Conservation (phyloP, 2,329 filamentous ascomycete genomes). For the Septoria petroselini region DNA sequence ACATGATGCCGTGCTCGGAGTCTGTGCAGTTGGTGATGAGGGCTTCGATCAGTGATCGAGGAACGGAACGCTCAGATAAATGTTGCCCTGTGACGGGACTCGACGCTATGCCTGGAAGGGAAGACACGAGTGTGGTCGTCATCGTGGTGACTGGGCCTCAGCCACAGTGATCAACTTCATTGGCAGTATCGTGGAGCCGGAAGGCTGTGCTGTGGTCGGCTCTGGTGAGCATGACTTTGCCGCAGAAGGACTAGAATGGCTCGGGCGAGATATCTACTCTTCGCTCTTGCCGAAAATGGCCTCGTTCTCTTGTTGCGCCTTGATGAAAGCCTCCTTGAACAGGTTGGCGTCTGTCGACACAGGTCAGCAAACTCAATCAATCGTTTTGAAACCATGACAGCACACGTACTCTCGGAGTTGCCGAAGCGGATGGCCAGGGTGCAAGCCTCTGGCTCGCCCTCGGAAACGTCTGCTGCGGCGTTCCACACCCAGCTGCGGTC, state of each 20-base stretch:
- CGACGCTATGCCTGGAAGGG: neutral
- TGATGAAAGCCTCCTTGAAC: constrained; percentile 97
- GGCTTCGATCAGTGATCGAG: constrained; percentile 16
- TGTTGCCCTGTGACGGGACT: constrained; percentile 16
- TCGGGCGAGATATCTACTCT: constrained; percentile 12
- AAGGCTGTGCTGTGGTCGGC: neutral
- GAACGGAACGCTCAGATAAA: constrained; percentile 32
- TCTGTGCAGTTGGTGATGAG: constrained; percentile 25
- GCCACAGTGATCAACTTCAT: neutral
- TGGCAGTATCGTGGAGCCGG: neutral
- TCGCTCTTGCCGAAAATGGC: constrained; percentile 61
- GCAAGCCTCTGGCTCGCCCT: constrained; percentile 93
- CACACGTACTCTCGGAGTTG: constrained; percentile 83
- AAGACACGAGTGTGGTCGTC: neutral
- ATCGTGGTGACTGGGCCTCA: neutral
- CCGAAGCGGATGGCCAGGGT: constrained; percentile 96
- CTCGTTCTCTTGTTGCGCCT: constrained; percentile 96
- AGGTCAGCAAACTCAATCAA: constrained; percentile 16
- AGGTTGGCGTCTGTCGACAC: constrained; percentile 73
- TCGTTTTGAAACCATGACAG: neutral
- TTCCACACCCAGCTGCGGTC: constrained; percentile 99
- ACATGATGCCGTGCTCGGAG: constrained; percentile 21
- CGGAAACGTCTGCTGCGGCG: constrained; percentile 92
- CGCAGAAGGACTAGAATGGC: neutral
- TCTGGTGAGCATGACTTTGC: neutral